phyloP scores from a whole-genome alignment of 768 basidiomycete genomes.

The Tulasnella sp. region DNA sequence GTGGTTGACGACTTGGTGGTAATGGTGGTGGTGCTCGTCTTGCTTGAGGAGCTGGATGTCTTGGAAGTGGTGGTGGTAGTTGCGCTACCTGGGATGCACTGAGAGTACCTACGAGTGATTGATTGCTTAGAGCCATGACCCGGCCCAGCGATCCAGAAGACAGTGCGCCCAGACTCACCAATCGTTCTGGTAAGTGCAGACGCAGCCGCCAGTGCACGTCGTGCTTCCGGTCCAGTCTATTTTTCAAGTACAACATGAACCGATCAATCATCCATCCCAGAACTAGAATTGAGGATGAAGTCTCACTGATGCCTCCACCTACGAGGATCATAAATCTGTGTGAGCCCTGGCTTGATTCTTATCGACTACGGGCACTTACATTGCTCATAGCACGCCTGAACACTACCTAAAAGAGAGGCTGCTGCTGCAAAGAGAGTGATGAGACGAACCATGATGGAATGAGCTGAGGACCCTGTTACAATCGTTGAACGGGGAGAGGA shows the following conservation, averaged over 20 bases:
- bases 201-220: constrained; percentile 38
- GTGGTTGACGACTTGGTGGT: constrained; percentile 21
- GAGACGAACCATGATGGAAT: background rate
- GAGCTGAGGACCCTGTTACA: background rate
- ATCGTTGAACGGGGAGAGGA: background rate
- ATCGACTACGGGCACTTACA: background rate
- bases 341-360: background rate
- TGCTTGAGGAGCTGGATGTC: constrained; percentile 24
- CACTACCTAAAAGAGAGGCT: background rate
- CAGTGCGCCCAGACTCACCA: background rate
- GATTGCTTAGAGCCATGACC: too few relatives aligned
- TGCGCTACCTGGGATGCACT: background rate
- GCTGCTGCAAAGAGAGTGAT: background rate
- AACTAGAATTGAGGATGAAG: constrained; percentile 6
- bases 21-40: background rate
- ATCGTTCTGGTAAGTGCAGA: background rate
- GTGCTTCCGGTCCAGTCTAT: constrained; percentile 32
- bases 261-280: background rate
- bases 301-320: constrained; percentile 31
- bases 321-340: background rate
- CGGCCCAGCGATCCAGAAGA: background rate
- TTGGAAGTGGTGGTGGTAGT: background rate
- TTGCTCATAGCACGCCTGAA: constrained; percentile 8
- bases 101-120: background rate
- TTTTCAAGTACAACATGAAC: background rate